Evolutionary conservation across 1,139 yeast genomes (phyloP).

Genomic region (Taiozyma sp.): DNA sequence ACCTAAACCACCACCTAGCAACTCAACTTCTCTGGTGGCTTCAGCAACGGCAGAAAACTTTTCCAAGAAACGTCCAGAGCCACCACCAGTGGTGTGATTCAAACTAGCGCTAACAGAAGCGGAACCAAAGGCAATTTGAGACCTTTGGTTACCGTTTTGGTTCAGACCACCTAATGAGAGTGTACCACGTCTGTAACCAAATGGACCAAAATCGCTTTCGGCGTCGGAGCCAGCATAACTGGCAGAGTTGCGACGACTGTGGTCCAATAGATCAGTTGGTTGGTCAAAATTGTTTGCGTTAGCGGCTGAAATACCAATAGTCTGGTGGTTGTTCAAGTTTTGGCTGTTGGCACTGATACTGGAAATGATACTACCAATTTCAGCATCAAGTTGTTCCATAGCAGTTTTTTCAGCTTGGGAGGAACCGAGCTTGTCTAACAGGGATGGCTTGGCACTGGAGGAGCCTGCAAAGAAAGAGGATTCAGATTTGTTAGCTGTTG

Average conservation of each 20-base stretch:
- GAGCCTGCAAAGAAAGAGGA: not conserved
- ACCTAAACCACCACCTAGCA: slow-evolving; percentile 34
- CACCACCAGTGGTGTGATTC: slow-evolving; percentile 26
- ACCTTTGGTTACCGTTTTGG: slow-evolving; percentile 24
- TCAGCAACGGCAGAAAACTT: slow-evolving; percentile 76
- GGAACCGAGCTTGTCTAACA: slow-evolving; percentile 10
- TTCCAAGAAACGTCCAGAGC: slow-evolving; percentile 46
- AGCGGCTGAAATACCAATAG: slow-evolving; percentile 6
- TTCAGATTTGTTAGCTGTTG: not conserved
- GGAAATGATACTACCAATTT: slow-evolving; percentile 43
- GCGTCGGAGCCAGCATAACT: slow-evolving; percentile 30
- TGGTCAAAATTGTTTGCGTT: slow-evolving; percentile 32
- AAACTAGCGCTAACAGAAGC: slow-evolving; percentile 48
- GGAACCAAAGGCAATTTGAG: slow-evolving; percentile 41
- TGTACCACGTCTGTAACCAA: slow-evolving; percentile 45
- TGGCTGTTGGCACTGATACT: slow-evolving; percentile 28
- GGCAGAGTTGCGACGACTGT: slow-evolving; percentile 19
- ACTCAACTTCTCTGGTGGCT: slow-evolving; percentile 72
- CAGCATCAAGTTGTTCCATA: slow-evolving; percentile 25
- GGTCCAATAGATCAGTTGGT: slow-evolving; percentile 9
- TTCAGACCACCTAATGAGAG: slow-evolving; percentile 37
- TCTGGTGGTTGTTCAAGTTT: slow-evolving; percentile 14
- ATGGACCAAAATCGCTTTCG: slow-evolving; percentile 40
- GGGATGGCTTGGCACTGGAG: not conserved
- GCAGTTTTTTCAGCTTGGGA: slow-evolving; percentile 7